Base-by-base conservation (phyloP, 2,329 filamentous ascomycete species). In the Pseudogymnoascus sp. region DNA sequence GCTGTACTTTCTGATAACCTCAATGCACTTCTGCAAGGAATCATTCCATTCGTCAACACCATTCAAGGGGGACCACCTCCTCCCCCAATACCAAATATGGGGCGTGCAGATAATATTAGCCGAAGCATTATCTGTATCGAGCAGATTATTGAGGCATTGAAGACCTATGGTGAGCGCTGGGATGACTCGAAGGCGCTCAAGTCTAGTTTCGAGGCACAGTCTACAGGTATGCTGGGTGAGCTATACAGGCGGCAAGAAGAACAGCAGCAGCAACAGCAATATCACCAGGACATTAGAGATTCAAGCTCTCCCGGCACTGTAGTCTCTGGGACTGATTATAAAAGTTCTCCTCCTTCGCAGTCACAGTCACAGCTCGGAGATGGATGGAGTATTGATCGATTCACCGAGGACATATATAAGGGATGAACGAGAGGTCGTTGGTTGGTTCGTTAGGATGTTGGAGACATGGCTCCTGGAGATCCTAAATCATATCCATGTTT, bases 141-240 rank as follows among this genome's bases (percentile, higher is more conserved):
- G 62, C 78, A 78, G 43, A 81, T 85, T 6, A 77, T 78, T 3
- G 77, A 82, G 65, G 84, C 82, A 0, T 73, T 88, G 16, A 77
- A 75, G 12, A 79, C 77, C n/a, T 87, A 83, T 64, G 84, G 84
- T 36, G 78, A 84, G 66, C 77, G 84, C 1, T 88, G 85, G 85
- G 79, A 80, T 3, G 79, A 85, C 64, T 82, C 83, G 1, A 75
- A 79, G 36, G 77, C 79, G 64, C 76, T 87, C n/a, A 77, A 79
- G 65, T 74, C 77, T 40, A 81, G 76, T 40, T 87, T 87, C 68
- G 80, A 85, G 65, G 71, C 49, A 56, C 49, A 56, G 21, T 56
- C 49, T 6, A 56, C 28, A 18, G 28, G 49, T 12, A 56, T 56
- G n/a, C 49, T 56, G 12, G 49, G 49, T 21, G 49, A 56, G 49